phyloP scores from a whole-genome alignment of 306 rosid species.

The Prunus dulcis region DNA sequence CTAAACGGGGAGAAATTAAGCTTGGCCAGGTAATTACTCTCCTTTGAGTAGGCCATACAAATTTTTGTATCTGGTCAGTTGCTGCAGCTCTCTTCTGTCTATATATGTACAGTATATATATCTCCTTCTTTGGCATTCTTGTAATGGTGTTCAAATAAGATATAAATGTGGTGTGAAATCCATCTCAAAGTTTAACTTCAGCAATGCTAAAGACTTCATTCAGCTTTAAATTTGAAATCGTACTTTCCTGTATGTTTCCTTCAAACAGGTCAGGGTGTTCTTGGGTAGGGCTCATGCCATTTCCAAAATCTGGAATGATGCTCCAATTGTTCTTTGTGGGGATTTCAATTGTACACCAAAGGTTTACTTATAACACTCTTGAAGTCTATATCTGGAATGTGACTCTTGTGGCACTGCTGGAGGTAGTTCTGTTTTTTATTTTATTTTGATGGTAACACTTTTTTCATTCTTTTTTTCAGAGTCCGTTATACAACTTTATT shows the following conservation, averaged over 20 bases:
- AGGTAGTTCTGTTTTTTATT: constrained; percentile 8
- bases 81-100: not conserved
- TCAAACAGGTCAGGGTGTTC: constrained; percentile 77
- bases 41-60: constrained; percentile 12
- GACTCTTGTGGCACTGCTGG: not conserved
- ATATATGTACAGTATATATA: not conserved
- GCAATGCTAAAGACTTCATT: constrained; percentile 12
- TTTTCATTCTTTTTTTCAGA: constrained; percentile 43
- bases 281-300: constrained; percentile 71
- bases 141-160: too few species aligned
- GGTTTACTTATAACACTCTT: constrained; percentile 44
- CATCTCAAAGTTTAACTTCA: constrained; percentile 18
- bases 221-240: constrained; percentile 21
- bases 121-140: not conserved
- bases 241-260: constrained; percentile 18
- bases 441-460: constrained; percentile 12
- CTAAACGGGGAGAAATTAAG: constrained; percentile 89
- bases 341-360: constrained; percentile 96
- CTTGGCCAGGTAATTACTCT: constrained; percentile 80
- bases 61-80: not conserved
- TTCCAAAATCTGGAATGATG: constrained; percentile 74
- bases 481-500: constrained; percentile 85
- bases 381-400: constrained; percentile 10
- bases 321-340: constrained; percentile 89
- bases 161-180: not conserved